Conservation (phyloP, 768 basidiomycete species). For the Dioszegia hungarica region DNA sequence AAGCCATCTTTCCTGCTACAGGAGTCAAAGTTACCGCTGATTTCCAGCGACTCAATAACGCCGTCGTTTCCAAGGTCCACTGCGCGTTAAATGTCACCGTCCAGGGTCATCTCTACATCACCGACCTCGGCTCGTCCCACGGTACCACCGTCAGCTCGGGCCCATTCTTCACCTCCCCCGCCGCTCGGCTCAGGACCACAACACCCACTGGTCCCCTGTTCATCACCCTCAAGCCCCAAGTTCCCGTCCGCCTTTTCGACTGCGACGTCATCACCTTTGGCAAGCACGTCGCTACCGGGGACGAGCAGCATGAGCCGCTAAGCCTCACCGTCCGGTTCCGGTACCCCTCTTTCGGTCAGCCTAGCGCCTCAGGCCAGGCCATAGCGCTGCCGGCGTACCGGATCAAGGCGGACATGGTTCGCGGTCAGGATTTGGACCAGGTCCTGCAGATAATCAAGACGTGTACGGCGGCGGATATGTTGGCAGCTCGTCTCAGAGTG, state of each 20-base stretch:
- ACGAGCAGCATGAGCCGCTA: constrained; percentile 4
- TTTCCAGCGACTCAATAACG: neutral
- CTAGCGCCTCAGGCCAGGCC: neutral
- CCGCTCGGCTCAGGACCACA: no score
- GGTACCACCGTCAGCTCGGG: constrained; percentile 22
- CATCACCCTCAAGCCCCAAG: neutral
- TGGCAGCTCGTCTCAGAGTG: no score
- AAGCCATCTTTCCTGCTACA: neutral
- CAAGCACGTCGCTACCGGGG: constrained; percentile 1
- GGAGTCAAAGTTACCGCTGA: neutral
- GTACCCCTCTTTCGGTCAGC: constrained; percentile 6
- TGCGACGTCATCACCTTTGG: constrained; percentile 19
- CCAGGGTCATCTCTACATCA: constrained; percentile 22
- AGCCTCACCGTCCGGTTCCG: constrained; percentile 9
- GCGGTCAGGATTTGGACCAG: neutral
- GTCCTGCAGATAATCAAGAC: no score
- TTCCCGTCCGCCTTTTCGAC: constrained; percentile 17
- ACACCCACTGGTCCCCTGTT: neutral
- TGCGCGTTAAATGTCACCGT: constrained; percentile 13
- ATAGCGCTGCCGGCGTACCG: no score
- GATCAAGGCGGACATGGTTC: neutral
- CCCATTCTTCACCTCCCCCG: no score
- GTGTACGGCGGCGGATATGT: no score
- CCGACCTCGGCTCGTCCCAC: constrained; percentile 25
- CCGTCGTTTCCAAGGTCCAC: constrained; percentile 25